Evolutionary conservation across 345 rosid genomes (phyloP).

Genomic region (Brassica cretica): DNA sequence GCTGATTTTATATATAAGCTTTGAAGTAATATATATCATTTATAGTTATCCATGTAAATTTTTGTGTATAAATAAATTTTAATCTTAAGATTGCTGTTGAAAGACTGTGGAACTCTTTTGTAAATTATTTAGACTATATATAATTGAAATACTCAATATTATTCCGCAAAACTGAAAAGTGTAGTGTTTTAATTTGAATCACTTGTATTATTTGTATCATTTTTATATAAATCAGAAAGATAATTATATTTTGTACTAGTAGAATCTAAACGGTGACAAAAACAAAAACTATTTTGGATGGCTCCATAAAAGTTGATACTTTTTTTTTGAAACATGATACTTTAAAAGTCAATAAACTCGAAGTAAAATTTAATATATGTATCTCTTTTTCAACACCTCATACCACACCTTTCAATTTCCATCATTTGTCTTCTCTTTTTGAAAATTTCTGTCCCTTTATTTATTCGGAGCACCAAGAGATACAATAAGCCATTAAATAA

Average conservation of each 20-base stretch:
- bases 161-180: neutral
- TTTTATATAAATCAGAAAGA: neutral
- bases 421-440: neutral
- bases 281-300: neutral
- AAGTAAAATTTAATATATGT: too few species aligned
- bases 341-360: too few species aligned
- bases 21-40: too few species aligned
- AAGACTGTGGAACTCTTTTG: neutral
- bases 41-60: neutral
- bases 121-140: neutral
- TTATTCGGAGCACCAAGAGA: neutral
- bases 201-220: neutral
- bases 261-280: neutral
- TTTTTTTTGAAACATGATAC: neutral
- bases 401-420: neutral
- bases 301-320: neutral
- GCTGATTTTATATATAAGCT: neutral
- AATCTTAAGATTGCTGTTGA: neutral
- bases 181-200: neutral
- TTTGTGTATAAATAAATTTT: neutral
- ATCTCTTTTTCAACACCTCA: neutral
- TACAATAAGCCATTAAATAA: constrained; percentile 2
- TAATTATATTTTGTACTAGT: neutral
- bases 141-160: too few species aligned
- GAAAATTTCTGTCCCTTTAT: neutral